Conservation (phyloP, 169 alveolate genomes). For the Babesia ovis region DNA sequence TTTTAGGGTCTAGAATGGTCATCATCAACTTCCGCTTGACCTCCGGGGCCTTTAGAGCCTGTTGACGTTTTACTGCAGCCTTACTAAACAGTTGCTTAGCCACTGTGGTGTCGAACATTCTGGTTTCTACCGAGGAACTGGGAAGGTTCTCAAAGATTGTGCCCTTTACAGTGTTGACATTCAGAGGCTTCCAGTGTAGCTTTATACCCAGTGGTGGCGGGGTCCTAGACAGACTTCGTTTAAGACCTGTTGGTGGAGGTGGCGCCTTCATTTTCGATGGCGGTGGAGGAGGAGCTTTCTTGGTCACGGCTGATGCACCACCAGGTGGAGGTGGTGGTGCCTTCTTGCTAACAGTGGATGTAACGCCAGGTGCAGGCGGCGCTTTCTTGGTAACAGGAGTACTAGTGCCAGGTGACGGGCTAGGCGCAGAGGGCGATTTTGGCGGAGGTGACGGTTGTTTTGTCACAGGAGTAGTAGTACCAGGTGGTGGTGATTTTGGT, state of each 20-base stretch:
- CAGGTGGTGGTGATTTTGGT: neutral
- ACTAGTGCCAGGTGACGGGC: neutral
- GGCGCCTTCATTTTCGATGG: slow-evolving; percentile 34
- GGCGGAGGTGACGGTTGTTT: neutral
- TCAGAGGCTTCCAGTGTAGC: slow-evolving; percentile 64
- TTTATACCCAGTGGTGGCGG: slow-evolving; percentile 63
- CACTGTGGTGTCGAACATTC: slow-evolving; percentile 27
- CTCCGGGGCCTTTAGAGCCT: slow-evolving; percentile 41
- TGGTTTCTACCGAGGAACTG: slow-evolving; percentile 1
- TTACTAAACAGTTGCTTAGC: slow-evolving; percentile 52
- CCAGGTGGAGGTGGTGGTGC: slow-evolving; percentile 8
- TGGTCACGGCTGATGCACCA: neutral
- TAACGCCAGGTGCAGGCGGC: neutral
- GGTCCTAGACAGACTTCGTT: slow-evolving; percentile 1
- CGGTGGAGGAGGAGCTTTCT: slow-evolving; percentile 16
- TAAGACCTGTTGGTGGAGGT: slow-evolving; percentile 11
- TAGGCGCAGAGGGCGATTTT: neutral
- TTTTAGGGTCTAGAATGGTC: slow-evolving; percentile 67
- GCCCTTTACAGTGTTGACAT: slow-evolving; percentile 29
- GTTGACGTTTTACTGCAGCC: slow-evolving; percentile 24
- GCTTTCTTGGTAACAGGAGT: neutral
- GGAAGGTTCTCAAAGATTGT: slow-evolving; percentile 53
- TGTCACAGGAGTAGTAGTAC: neutral
- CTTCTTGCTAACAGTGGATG: neutral
- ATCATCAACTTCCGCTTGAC: slow-evolving; percentile 47